phyloP scores from a whole-genome alignment of 2,329 filamentous ascomycete genomes.

The Aspergillus aculeatinus region DNA sequence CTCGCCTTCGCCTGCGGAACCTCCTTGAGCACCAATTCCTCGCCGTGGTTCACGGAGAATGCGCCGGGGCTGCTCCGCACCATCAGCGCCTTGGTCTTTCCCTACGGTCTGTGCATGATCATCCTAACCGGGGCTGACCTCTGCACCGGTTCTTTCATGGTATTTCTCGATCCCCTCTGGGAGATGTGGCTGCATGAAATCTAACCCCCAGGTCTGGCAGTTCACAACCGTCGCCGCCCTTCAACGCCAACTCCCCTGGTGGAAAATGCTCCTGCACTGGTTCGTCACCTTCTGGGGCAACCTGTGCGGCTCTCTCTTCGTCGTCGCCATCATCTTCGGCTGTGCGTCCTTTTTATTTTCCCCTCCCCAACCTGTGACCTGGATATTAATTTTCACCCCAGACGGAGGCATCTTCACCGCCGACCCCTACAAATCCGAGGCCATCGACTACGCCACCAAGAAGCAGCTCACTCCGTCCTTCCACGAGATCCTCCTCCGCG shows the following conservation, averaged over 20 bases:
- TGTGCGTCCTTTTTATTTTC: constrained; percentile 35
- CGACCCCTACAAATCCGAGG: constrained; percentile 46
- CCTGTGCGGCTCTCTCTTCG: constrained; percentile 50
- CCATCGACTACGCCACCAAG: constrained; percentile 47
- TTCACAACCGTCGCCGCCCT: constrained; percentile 48
- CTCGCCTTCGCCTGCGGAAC: constrained; percentile 54
- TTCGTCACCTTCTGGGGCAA: constrained; percentile 51
- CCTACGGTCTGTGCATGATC: constrained; percentile 52
- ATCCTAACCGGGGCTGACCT: constrained; percentile 52
- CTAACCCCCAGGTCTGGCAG: constrained; percentile 20
- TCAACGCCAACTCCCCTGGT: constrained; percentile 41
- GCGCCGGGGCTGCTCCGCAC: constrained; percentile 50
- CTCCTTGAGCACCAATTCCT: constrained; percentile 46
- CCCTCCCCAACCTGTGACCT: neutral
- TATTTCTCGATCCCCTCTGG: constrained; percentile 12
- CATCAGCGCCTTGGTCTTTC: constrained; percentile 49
- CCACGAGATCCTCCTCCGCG: constrained; percentile 56
- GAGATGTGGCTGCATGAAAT: too few species aligned
- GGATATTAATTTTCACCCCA: neutral
- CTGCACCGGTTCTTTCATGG: constrained; percentile 50
- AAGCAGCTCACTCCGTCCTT: constrained; percentile 53
- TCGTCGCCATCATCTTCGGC: constrained; percentile 51
- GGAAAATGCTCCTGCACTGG: constrained; percentile 45
- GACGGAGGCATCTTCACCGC: constrained; percentile 49
- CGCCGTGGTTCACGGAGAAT: constrained; percentile 52